Evolutionary conservation across 1,139 yeast species (phyloP), one percentile per base, ranked within the genome.

Genomic region (Yamadazyma friedrichii): DNA sequence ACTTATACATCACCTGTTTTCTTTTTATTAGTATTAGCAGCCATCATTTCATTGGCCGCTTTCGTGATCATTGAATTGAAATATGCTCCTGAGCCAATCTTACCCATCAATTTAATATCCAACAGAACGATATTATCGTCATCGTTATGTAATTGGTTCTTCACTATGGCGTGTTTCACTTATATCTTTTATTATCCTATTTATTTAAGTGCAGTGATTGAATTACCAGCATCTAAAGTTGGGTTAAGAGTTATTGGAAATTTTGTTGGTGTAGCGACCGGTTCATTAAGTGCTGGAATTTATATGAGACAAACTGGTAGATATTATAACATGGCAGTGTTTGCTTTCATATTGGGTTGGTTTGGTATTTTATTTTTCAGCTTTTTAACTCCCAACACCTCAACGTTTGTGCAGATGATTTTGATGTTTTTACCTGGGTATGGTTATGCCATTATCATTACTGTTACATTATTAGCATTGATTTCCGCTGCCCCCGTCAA

Each of bases 261-360:
- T 58, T 84, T 84, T 57, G 59, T 83, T 39, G 86, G 87, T n/a
- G 80, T 80, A 9, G 77, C 88, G 1, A 41, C 67, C 36, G 94
- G 94, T 1, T 83, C 91, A 0, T 66, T 85, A 20, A 77, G 80
- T 15, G 76, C 88, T 10, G 95, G 95, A 1, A 44, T 70, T 36
- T 82, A 82, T 59, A 84, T 86, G 87, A 79, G 73, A 47, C 59
- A 55, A 31, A 83, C 91, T 1, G 95, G 95, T 4, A 74, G 70
- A 38, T 86, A 86, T 62, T 80, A 78, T 59, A 59, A 57, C 27
- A 65, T 83, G 43, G 66, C 77, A 3, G 55, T 78, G 0, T 12
- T 59, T 1, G 64, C 79, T 11, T 78, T 84, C 2, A 22, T 73
- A 1, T 26, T 77, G 4, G 58, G 78, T 6, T 53, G 78, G 1